These are phyloP conservation scores for Ogataea trehalophila DNA, from an alignment of 805 yeast genomes.

Conservation along the genomic window DNA sequence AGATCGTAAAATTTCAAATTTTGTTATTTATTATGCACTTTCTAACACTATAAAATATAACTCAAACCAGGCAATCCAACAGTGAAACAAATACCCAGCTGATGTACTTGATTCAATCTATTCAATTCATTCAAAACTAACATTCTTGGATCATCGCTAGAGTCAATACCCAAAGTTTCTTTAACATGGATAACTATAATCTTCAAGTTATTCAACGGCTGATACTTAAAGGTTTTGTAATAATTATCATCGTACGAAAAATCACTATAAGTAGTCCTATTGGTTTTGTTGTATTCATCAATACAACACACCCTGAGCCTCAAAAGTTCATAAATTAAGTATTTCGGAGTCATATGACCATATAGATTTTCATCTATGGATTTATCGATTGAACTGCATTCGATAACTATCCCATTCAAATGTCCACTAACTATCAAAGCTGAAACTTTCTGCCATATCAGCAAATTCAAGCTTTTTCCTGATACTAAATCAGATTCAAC, in stretches of 20 bases:
- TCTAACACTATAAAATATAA: constrained; percentile 19
- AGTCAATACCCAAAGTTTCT: constrained; percentile 29
- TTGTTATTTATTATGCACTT: neutral
- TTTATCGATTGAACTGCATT: constrained; percentile 61
- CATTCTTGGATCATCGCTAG: constrained; percentile 49
- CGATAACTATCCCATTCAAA: constrained; percentile 60
- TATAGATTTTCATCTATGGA: constrained; percentile 48
- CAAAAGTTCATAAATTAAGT: constrained; percentile 53
- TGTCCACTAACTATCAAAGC: constrained; percentile 35
- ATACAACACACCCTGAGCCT: constrained; percentile 23
- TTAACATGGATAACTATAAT: constrained; percentile 53
- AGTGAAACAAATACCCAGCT: constrained; percentile 43
- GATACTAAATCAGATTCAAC: constrained; percentile 64
- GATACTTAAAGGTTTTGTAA: constrained; percentile 14
- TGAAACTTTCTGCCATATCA: constrained; percentile 57
- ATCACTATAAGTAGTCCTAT: neutral
- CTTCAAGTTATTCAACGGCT: constrained; percentile 39
- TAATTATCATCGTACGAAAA: constrained; percentile 1
- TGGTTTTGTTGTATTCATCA: constrained; percentile 2
- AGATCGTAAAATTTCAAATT: too few species aligned
- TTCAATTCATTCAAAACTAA: constrained; percentile 47
- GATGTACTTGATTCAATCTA: constrained; percentile 29
- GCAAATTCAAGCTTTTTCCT: constrained; percentile 29
- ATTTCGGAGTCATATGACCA: constrained; percentile 77
- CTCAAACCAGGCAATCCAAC: constrained; percentile 55